phyloP scores from a whole-genome alignment of 2,329 filamentous ascomycete genomes.

The Sporothrix brunneoviolacea region DNA sequence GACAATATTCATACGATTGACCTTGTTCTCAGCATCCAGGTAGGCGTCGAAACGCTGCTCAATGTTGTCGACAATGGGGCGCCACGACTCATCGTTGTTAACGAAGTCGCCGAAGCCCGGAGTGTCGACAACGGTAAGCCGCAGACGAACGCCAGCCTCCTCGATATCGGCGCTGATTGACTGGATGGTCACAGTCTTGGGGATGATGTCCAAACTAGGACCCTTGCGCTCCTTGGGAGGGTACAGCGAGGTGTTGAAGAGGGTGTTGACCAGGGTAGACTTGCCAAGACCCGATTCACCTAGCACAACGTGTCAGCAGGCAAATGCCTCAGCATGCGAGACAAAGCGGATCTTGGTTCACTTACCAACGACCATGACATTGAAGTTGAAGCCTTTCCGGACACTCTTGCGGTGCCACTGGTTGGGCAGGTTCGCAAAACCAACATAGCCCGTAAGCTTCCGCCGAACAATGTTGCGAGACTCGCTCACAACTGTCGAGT shows the following conservation, averaged over 20 bases:
- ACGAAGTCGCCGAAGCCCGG: conserved; percentile 98
- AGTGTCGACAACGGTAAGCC: conserved; percentile 94
- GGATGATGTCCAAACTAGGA: conserved; percentile 94
- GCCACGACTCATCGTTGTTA: conserved; percentile 99
- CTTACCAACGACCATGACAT: conserved; percentile 99
- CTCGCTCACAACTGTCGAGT: conserved; percentile 43
- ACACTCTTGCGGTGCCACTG: conserved; percentile 99
- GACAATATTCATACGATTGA: conserved; percentile 99
- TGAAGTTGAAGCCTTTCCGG: conserved; percentile 99
- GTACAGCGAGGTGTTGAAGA: conserved; percentile 99
- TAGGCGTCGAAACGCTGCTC: conserved; percentile 98
- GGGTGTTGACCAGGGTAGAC: conserved; percentile 96
- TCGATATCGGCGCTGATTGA: conserved; percentile 96
- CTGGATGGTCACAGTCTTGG: conserved; percentile 94
- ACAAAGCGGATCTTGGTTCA: conserved; percentile 4
- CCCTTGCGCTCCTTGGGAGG: conserved; percentile 98
- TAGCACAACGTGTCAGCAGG: conserved; percentile 31
- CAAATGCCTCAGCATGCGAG: neutral
- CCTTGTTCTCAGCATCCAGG: conserved; percentile 98
- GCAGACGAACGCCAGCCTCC: conserved; percentile 94
- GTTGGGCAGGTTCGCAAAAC: conserved; percentile 97
- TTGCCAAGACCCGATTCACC: conserved; percentile 99
- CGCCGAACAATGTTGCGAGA: conserved; percentile 94
- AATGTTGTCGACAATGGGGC: conserved; percentile 98
- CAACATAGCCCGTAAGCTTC: conserved; percentile 97